Percentiles rank a stretch among this genome's conserved stretches.
Conservation (phyloP, 176 grass and related monocot genomes). For the maize (Zea mays) region DNA sequence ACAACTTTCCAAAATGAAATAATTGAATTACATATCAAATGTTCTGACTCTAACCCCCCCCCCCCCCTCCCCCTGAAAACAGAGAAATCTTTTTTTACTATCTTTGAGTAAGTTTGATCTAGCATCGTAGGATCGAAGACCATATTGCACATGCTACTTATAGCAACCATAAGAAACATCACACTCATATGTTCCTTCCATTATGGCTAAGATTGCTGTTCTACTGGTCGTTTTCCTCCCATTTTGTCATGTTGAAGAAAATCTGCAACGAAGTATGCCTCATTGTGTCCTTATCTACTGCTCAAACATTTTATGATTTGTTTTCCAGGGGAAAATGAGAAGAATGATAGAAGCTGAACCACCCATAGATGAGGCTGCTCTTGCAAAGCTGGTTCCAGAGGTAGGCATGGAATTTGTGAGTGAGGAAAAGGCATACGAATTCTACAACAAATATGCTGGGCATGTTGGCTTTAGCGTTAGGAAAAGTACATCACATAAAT, state of each 20-base stretch:
- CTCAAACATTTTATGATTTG: conserved; percentile 29
- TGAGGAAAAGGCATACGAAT: conserved; percentile 83
- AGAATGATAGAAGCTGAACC: conserved; percentile 89
- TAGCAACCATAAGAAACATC: conserved; percentile 2
- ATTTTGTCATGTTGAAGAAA: background rate
- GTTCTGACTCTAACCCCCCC: background rate
- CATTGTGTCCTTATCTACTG: background rate
- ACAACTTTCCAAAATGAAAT: background rate
- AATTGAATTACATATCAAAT: conserved; percentile 6
- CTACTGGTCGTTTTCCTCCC: conserved; percentile 5
- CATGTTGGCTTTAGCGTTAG: conserved; percentile 96
- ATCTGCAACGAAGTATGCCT: conserved; percentile 5
- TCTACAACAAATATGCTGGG: conserved; percentile 92
- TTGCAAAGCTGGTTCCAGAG: conserved; percentile 77
- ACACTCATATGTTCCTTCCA: background rate
- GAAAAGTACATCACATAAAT: conserved; percentile 97
- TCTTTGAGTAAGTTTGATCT: background rate
- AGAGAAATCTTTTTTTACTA: background rate
- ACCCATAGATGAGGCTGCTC: conserved; percentile 68
- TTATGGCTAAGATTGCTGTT: background rate
- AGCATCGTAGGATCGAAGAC: conserved; percentile 8
- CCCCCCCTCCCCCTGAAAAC: background rate
- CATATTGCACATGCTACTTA: background rate
- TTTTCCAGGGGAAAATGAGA: conserved; percentile 90
- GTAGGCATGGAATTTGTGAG: conserved; percentile 82